phyloP scores from a whole-genome alignment of 2,329 filamentous ascomycete species.

The Aspergillus sp. region DNA sequence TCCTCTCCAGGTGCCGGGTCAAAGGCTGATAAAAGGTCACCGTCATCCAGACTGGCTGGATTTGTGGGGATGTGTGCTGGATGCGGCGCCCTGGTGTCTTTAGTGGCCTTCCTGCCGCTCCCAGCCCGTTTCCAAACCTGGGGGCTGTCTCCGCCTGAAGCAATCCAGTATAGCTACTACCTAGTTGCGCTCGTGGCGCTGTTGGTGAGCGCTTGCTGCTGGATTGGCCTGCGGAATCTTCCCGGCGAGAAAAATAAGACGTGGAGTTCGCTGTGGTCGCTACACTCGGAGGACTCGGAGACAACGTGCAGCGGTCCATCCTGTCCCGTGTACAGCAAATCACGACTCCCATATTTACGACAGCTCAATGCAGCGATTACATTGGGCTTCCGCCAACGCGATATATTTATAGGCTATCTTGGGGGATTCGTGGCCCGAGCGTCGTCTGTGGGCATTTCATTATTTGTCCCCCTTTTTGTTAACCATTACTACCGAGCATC shows the following conservation, averaged over 20 bases:
- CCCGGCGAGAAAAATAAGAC: conserved; percentile 77
- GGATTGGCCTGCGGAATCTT: conserved; percentile 68
- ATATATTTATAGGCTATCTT: conserved; percentile 83
- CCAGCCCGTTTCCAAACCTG: conserved; percentile 75
- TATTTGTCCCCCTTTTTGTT: conserved; percentile 91
- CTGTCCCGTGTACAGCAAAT: conserved; percentile 4
- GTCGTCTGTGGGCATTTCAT: conserved; percentile 89
- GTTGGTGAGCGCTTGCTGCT: conserved; percentile 70
- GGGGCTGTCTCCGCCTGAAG: conserved; percentile 70
- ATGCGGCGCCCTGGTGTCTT: conserved; percentile 81
- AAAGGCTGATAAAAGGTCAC: conserved; percentile 28
- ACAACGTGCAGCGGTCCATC: not conserved
- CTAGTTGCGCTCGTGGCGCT: conserved; percentile 74
- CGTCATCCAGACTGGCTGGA: conserved; percentile 71
- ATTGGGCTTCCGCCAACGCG: conserved; percentile 71
- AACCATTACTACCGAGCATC: conserved; percentile 85
- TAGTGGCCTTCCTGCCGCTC: conserved; percentile 80
- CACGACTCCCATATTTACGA: conserved; percentile 41
- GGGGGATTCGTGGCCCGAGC: conserved; percentile 94
- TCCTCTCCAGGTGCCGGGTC: conserved; percentile 5
- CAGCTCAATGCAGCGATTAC: conserved; percentile 63
- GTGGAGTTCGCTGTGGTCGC: conserved; percentile 54
- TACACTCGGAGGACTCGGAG: conserved; percentile 2
- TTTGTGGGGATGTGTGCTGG: conserved; percentile 92
- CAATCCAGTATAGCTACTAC: conserved; percentile 84